A percentile compares a stretch with the other conserved stretches of the same genome.
Evolutionary conservation across 2,329 filamentous ascomycete genomes (phyloP).

Genomic region (Aspergillus pseudotamarii): DNA sequence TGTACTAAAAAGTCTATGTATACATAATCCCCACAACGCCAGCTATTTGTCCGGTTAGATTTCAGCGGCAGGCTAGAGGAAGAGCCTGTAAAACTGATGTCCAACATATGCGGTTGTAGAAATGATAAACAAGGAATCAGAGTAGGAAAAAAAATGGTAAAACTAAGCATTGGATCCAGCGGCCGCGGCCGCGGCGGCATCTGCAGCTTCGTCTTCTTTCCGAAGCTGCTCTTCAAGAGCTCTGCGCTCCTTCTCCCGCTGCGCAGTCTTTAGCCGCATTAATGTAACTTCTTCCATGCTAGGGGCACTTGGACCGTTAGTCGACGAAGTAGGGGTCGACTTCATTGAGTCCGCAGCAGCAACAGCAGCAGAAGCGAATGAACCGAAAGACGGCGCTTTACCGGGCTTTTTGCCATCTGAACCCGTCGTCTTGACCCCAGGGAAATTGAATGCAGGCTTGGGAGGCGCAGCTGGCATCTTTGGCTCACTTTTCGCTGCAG

Average conservation of each 20-base stretch:
- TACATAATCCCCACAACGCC: slow-evolving; percentile 4
- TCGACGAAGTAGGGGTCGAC: slow-evolving; percentile 25
- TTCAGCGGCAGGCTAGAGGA: not conserved
- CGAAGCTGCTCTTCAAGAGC: slow-evolving; percentile 57
- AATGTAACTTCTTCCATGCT: slow-evolving; percentile 54
- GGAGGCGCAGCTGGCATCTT: slow-evolving; percentile 15
- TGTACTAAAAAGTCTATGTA: slow-evolving; percentile 2
- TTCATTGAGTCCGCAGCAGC: slow-evolving; percentile 29
- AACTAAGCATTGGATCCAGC: slow-evolving; percentile 16
- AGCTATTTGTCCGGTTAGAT: not conserved
- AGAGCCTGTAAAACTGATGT: not conserved
- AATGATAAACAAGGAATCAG: not conserved
- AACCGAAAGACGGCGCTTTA: slow-evolving; percentile 46
- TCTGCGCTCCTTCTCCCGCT: slow-evolving; percentile 56
- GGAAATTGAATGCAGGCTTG: slow-evolving; percentile 39
- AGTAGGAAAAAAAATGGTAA: not conserved
- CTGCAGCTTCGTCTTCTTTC: slow-evolving; percentile 51
- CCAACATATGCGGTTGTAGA: not conserved
- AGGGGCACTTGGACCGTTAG: slow-evolving; percentile 34
- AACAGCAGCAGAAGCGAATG: slow-evolving; percentile 39
- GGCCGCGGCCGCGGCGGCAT: slow-evolving; percentile 34
- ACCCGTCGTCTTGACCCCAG: slow-evolving; percentile 32
- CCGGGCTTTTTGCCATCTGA: slow-evolving; percentile 26
- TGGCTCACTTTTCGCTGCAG: slow-evolving; percentile 17
- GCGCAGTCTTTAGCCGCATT: slow-evolving; percentile 60